Percentiles rank a stretch among this genome's conserved stretches.
Evolutionary conservation across 345 rosid genomes (phyloP).

Genomic region (Psidium guajava): DNA sequence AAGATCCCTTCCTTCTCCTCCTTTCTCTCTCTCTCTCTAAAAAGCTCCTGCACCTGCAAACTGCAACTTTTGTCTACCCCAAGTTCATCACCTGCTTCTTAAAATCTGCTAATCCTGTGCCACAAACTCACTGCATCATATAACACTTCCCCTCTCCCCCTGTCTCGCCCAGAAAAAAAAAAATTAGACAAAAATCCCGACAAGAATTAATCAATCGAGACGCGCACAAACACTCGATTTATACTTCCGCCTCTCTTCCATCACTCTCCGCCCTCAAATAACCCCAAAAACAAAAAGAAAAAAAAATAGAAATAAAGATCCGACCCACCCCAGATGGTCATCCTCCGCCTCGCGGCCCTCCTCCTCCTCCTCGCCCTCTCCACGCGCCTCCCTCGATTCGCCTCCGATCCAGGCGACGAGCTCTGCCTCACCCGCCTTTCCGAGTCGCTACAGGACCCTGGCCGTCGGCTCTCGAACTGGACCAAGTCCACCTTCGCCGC

Average conservation of each 20-base stretch:
- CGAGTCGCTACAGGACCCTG: conserved; percentile 57
- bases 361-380: neutral
- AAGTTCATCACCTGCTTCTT: neutral
- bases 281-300: neutral
- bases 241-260: neutral
- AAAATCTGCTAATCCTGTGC: neutral
- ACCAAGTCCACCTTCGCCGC: conserved; percentile 42
- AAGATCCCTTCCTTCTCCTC: neutral
- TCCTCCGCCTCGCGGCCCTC: neutral
- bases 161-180: neutral
- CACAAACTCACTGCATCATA: neutral
- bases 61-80: neutral
- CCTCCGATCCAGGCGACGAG: conserved; percentile 9
- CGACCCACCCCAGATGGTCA: neutral
- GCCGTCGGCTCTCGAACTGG: conserved; percentile 72
- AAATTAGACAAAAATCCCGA: neutral
- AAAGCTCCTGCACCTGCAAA: neutral
- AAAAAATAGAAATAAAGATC: neutral
- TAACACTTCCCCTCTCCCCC: neutral
- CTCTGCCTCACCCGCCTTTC: conserved; percentile 17
- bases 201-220: neutral
- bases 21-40: neutral
- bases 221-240: neutral
- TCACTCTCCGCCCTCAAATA: neutral
- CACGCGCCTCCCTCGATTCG: neutral